phyloP scores from a whole-genome alignment of 2,329 filamentous ascomycete genomes.

The Dothidotthia symphoricarpi region DNA sequence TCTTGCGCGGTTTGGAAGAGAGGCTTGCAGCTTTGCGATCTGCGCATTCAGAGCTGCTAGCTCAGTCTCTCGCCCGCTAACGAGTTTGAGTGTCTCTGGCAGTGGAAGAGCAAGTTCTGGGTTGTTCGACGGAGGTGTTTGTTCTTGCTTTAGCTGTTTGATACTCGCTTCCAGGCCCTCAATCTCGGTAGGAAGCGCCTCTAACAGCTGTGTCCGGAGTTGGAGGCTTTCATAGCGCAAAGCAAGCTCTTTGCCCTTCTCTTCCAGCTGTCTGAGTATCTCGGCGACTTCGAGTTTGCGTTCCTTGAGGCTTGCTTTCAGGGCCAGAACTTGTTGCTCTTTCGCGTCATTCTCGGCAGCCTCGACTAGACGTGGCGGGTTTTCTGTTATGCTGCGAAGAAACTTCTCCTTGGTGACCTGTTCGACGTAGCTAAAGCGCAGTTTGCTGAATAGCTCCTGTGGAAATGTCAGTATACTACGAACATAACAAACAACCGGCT shows the following conservation, averaged over 20 bases:
- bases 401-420: conserved; percentile 99
- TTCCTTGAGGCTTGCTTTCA: conserved; percentile 73
- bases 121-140: conserved; percentile 37
- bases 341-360: conserved; percentile 67
- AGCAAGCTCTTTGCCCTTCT: conserved; percentile 58
- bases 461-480: conserved; percentile 4
- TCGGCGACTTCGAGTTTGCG: conserved; percentile 76
- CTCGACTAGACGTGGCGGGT: conserved; percentile 81
- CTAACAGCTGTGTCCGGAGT: conserved; percentile 52
- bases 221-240: conserved; percentile 57
- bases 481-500: not conserved
- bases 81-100: conserved; percentile 43
- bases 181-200: conserved; percentile 53
- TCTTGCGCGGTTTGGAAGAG: conserved; percentile 63
- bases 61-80: conserved; percentile 44
- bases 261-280: conserved; percentile 71
- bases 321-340: conserved; percentile 60
- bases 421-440: conserved; percentile 96
- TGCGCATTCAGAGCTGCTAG: conserved; percentile 44
- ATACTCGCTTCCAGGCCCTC: conserved; percentile 53
- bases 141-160: conserved; percentile 44
- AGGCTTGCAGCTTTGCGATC: conserved; percentile 55
- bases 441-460: conserved; percentile 88
- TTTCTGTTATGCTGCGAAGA: conserved; percentile 85
- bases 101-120: conserved; percentile 47